These are phyloP conservation scores for Podosphaera aphanis DNA, from an alignment of 2,329 filamentous ascomycete species.

Conservation along the genomic window DNA sequence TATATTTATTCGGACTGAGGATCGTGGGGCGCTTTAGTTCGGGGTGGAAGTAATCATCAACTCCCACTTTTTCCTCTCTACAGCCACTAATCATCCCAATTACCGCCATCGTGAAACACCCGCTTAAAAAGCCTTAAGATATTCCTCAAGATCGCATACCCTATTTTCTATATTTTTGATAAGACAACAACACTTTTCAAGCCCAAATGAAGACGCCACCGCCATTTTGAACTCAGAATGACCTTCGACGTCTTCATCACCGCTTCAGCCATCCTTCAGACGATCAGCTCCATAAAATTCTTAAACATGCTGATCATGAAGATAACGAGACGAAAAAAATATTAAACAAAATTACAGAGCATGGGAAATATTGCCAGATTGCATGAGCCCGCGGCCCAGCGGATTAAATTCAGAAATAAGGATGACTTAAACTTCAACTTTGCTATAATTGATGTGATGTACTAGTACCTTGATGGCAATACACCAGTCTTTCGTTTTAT, in stretches of 20 bases:
- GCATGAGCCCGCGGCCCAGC: neutral
- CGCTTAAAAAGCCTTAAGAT: too few relatives aligned
- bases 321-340: neutral
- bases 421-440: slow-evolving; percentile 1
- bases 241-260: neutral
- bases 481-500: slow-evolving; percentile 1
- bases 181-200: neutral
- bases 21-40: too few relatives aligned
- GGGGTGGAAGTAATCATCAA: too few relatives aligned
- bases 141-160: too few relatives aligned
- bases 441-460: slow-evolving; percentile 3
- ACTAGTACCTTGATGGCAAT: slow-evolving; percentile 1
- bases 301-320: neutral
- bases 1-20: too few relatives aligned
- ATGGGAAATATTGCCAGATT: neutral
- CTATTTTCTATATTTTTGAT: too few relatives aligned
- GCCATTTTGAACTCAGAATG: neutral
- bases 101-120: too few relatives aligned
- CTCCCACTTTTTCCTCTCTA: too few relatives aligned
- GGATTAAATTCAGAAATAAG: neutral
- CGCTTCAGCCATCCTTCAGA: neutral
- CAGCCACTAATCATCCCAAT: too few relatives aligned
- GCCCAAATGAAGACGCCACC: neutral
- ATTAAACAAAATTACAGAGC: neutral
- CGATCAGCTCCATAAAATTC: neutral